Evolutionary conservation across 257 asterid genomes (phyloP).

Genomic region (Haberlea rhodopensis): DNA sequence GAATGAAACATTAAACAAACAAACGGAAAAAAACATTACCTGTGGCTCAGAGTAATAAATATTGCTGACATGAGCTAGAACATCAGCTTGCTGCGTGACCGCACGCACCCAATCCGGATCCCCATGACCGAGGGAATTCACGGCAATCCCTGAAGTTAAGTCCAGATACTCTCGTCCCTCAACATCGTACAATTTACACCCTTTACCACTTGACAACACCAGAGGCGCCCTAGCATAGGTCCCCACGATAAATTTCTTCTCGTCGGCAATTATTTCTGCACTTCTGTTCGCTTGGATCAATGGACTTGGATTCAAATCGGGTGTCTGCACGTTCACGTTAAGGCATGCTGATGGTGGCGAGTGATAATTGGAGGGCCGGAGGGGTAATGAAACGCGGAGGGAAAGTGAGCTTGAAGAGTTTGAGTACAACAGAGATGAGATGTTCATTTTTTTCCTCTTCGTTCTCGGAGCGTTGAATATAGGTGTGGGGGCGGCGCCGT

Average conservation of each 20-base stretch:
- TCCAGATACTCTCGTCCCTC: conserved; percentile 90
- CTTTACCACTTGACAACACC: conserved; percentile 72
- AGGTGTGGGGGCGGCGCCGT: conserved; percentile 20
- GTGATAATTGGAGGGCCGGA: conserved; percentile 25
- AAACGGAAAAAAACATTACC: conserved; percentile 34
- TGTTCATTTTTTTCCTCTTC: conserved; percentile 37
- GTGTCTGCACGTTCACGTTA: conserved; percentile 44
- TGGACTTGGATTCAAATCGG: conserved; percentile 27
- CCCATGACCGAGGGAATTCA: conserved; percentile 89
- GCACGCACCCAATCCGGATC: conserved; percentile 82
- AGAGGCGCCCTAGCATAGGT: conserved; percentile 79
- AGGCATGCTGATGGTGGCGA: conserved; percentile 41
- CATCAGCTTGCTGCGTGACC: conserved; percentile 58
- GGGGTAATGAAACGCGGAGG: conserved; percentile 30
- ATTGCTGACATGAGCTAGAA: conserved; percentile 83
- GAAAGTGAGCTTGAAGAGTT: conserved; percentile 31
- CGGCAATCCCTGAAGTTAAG: conserved; percentile 83
- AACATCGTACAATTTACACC: conserved; percentile 75
- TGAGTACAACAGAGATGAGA: conserved; percentile 32
- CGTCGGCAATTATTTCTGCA: conserved; percentile 66
- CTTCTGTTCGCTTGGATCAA: conserved; percentile 30
- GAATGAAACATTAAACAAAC: background rate
- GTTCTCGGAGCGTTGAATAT: no score
- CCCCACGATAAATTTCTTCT: conserved; percentile 63
- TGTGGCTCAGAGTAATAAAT: conserved; percentile 65